Base-by-base conservation (phyloP, 163 green algal species). In the Coccomyxa subellipsoidea region DNA sequence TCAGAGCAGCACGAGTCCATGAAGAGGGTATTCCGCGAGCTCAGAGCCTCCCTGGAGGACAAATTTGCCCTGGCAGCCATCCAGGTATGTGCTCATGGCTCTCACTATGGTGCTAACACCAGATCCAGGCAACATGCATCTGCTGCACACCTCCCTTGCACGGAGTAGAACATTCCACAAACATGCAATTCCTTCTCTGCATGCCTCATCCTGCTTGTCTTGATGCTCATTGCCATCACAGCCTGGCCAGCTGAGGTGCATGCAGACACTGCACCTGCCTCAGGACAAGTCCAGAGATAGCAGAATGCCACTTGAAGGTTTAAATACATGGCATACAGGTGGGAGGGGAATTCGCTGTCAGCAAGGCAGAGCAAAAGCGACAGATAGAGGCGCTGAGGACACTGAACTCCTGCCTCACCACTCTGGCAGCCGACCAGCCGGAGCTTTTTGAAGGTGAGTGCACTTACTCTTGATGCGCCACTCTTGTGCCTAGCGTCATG, bases 1-100 rank as follows among this genome's bases (percentile, higher is more conserved):
- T 90, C 94, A 29, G 92, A 96, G 70, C 86, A 95, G 85, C 92
- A 97, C 71, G 91, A 96, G 76, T 76, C 84, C 9, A 83, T 96
- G 15, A 94, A 94, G 77, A 86, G 84, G 78, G 86, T 88, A 15
- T 89, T 96, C n/a, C 85, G 89, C 5, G 89, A 91, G 37, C 79
- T 92, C 23, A 85, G 88, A 1, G 84, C 88, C 27, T 83, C 80
- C 25, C 77, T 97, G n/a, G 90, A 96, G 87, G 82, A 91, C 72
- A 88, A 88, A 69, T 96, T 93, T 79, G 80, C 80, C 38, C 88
- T 95, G 37, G 81, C 84, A 47, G 84, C 85, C 9, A 76, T 95
- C 34, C 88, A 93, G 85, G 92, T 90, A 66, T 35, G n/a, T 32
- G 29, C 2, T 15, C n/a, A n/a, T n/a, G n/a, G n/a, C n/a, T 36